Evolutionary conservation across 495 filamentous ascomycete genomes (phyloP), one percentile per base, ranked within the genome.

Genomic region (Penicillium desertorum): DNA sequence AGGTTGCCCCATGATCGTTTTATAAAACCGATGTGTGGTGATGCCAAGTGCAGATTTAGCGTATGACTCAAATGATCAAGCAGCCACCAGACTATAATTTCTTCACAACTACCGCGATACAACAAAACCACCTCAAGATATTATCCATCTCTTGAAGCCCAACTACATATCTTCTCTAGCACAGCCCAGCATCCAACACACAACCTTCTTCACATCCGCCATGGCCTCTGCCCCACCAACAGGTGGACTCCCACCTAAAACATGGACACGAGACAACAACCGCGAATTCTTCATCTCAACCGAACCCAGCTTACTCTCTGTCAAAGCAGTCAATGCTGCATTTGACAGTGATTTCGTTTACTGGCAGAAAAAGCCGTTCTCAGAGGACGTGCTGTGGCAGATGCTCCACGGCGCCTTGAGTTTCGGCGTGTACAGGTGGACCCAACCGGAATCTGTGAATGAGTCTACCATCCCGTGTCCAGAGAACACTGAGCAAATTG

Each of bases 331-430:
- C 52, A 81, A 81, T 50, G 68, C 64, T 0, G 83, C 80, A 10
- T 74, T 84, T 60, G 72, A 25, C 7, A 74, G 71, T 2, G 80
- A 84, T 27, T 59, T 79, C 32, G 59, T 86, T 48, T 85, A 81
- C 73, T 86, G 84, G 84, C 71, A 76, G 9, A 68, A 76, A 32
- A 17, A 51, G 23, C 58, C 73, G 0, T 57, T 81, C 0, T 65
- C 74, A 16, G 69, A 76, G 7, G 70, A 77, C 6, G 51, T 63
- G 23, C 60, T 86, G 16, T 63, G 69, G 47, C 71, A 70, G 36
- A 78, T 79, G 48, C 70, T 86, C 7, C 61, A 78, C 45, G 77
- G 80, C 51, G 81, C 77, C 4, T 59, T 84, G 32, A 83, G 80
- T 55, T 76, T 85, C 42, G 83, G 81, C n/a, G 62, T 86, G 17